Conservation (phyloP, 169 alveolate species). For the Plasmodium malariae region DNA sequence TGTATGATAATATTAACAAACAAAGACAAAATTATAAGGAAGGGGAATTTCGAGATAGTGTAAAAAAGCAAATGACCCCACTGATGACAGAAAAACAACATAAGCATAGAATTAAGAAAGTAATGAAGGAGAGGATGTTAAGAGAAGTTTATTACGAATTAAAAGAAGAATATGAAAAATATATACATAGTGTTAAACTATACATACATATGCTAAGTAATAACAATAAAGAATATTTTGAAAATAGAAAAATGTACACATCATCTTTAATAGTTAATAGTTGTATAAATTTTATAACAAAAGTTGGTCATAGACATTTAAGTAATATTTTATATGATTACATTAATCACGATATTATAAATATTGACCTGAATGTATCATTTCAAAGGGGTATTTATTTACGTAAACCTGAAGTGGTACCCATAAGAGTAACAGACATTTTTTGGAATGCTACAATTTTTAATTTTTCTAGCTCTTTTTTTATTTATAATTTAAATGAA, state of each 20-base stretch:
- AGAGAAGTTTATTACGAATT: not conserved
- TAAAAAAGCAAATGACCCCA: not conserved
- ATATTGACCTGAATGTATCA: not conserved
- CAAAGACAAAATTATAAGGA: too few species aligned
- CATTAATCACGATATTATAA: slow-evolving; percentile 22
- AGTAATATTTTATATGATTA: slow-evolving; percentile 14
- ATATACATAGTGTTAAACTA: not conserved
- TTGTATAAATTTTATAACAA: slow-evolving; percentile 1
- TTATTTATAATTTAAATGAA: slow-evolving; percentile 1
- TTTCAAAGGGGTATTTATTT: slow-evolving; percentile 5
- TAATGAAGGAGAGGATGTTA: not conserved
- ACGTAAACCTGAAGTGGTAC: slow-evolving; percentile 5
- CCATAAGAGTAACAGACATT: slow-evolving; percentile 18
- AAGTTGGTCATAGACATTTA: slow-evolving; percentile 14
- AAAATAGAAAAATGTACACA: slow-evolving; percentile 22
- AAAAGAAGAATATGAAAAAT: slow-evolving; percentile 3
- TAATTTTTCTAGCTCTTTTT: not conserved
- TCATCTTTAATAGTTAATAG: slow-evolving; percentile 11
- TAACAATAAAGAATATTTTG: slow-evolving; percentile 9
- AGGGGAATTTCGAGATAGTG: not conserved
- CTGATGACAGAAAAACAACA: not conserved
- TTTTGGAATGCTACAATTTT: slow-evolving; percentile 11
- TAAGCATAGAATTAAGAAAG: not conserved
- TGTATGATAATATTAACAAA: too few species aligned
- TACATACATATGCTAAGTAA: slow-evolving; percentile 26